A percentile compares a stretch with the other conserved stretches of the same genome.
Evolutionary conservation across 2,329 filamentous ascomycete genomes (phyloP).

Genomic region (Trichothecium sympodiale): DNA sequence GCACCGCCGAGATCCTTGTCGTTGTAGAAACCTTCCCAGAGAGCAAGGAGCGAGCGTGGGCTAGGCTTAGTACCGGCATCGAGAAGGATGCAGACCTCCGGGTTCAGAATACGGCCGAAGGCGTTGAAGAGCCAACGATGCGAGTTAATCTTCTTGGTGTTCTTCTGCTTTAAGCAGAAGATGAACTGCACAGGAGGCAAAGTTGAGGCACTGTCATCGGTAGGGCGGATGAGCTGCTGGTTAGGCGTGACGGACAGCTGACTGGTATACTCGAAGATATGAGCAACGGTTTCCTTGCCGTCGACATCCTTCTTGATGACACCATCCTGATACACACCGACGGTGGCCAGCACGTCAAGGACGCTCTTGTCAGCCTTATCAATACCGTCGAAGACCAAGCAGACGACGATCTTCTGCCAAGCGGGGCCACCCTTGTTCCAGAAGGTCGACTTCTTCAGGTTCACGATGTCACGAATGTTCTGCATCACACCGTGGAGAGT

Average conservation of each 20-base stretch:
- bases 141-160: constrained; percentile 97
- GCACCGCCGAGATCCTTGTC: constrained; percentile 30
- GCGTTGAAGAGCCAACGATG: constrained; percentile 93
- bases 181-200: constrained; percentile 92
- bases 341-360: constrained; percentile 77
- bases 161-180: constrained; percentile 92
- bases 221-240: constrained; percentile 84
- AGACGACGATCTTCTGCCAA: constrained; percentile 95
- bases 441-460: constrained; percentile 90
- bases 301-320: constrained; percentile 94
- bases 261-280: constrained; percentile 92
- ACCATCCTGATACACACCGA: constrained; percentile 89
- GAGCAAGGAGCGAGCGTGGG: constrained; percentile 67
- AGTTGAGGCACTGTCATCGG: constrained; percentile 68
- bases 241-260: constrained; percentile 84
- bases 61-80: constrained; percentile 91
- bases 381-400: constrained; percentile 86
- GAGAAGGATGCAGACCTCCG: constrained; percentile 81
- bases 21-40: constrained; percentile 76
- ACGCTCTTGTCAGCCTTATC: constrained; percentile 89
- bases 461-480: constrained; percentile 90
- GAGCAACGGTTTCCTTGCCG: constrained; percentile 81
- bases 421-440: constrained; percentile 94
- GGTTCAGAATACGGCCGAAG: constrained; percentile 84
- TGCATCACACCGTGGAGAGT: constrained; percentile 93